phyloP scores from a whole-genome alignment of 78 protist species.

The Cyanophora paradoxa region DNA sequence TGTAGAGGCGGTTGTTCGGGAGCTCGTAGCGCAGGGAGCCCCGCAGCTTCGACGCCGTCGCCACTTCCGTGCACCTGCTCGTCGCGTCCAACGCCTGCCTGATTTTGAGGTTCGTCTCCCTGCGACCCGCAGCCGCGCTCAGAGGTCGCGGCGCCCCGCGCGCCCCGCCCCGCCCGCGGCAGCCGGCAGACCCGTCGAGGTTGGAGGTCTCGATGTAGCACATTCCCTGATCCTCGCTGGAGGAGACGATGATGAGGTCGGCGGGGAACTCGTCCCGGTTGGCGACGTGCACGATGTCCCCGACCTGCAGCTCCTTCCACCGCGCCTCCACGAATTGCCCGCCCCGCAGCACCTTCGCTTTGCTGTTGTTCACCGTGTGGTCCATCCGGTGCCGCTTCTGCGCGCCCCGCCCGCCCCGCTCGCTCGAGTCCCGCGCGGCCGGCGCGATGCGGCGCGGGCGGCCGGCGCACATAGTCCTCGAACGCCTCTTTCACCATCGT shows the following conservation, averaged over 20 bases:
- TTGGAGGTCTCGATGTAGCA: conserved; percentile 86
- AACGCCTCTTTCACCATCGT: conserved; percentile 12
- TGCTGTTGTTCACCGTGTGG: conserved; percentile 19
- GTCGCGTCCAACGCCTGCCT: neutral
- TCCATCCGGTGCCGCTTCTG: conserved; percentile 41
- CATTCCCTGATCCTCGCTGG: conserved; percentile 59
- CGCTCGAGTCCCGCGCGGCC: neutral
- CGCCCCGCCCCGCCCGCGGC: too few species aligned
- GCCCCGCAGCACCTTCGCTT: conserved; percentile 13
- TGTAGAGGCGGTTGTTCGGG: conserved; percentile 15
- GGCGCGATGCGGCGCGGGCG: neutral
- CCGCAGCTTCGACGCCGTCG: neutral
- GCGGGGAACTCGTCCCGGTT: conserved; percentile 73
- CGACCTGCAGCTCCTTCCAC: conserved; percentile 42
- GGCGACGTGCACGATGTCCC: conserved; percentile 57
- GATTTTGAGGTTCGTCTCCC: conserved; percentile 7
- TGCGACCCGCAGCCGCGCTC: neutral
- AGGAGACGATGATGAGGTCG: conserved; percentile 62
- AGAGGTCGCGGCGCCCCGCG: too few species aligned
- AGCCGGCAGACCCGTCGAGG: too few species aligned
- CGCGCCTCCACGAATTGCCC: neutral
- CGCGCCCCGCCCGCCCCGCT: neutral
- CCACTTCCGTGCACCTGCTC: neutral
- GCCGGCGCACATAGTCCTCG: conserved; percentile 15
- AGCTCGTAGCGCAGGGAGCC: conserved; percentile 10